phyloP scores from a whole-genome alignment of 2,329 filamentous ascomycete genomes.

The Neopestalotiopsis sp. region DNA sequence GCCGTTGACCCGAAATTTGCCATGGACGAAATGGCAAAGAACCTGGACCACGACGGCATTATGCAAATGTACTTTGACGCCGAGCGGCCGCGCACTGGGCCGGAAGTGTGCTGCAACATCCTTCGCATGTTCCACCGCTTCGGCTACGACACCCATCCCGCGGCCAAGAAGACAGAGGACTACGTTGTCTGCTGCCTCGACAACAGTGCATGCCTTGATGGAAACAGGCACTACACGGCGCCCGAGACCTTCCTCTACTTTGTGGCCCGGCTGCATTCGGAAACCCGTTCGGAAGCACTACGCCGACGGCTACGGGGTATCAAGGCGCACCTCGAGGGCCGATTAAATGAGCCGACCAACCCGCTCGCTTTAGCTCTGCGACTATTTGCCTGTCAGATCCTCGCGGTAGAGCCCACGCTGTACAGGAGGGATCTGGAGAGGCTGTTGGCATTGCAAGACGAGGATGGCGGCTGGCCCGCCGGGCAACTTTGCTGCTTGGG shows the following conservation, averaged over 20 bases:
- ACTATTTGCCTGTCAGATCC: conserved; percentile 22
- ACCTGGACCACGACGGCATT: conserved; percentile 24
- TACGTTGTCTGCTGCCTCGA: conserved; percentile 27
- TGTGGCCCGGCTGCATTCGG: conserved; percentile 23
- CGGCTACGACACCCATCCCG: conserved; percentile 22
- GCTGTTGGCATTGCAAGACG: conserved; percentile 25
- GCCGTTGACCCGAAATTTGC: background rate
- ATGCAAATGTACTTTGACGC: conserved; percentile 28
- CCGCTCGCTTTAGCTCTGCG: conserved; percentile 25
- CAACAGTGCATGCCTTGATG: conserved; percentile 26
- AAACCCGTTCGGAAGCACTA: conserved; percentile 17
- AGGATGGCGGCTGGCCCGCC: conserved; percentile 29
- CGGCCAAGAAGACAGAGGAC: conserved; percentile 24
- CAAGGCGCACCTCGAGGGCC: conserved; percentile 19
- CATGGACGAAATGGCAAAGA: conserved; percentile 18
- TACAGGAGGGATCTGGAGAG: conserved; percentile 24
- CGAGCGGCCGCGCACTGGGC: conserved; percentile 25
- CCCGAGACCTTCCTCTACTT: conserved; percentile 30
- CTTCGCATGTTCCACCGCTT: conserved; percentile 28
- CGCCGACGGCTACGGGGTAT: conserved; percentile 18
- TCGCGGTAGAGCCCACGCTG: conserved; percentile 10
- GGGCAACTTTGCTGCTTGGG: conserved; percentile 30
- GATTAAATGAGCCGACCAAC: conserved; percentile 22
- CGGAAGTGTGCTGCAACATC: conserved; percentile 31
- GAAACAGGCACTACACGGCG: conserved; percentile 24